Conservation (phyloP, 2,329 filamentous ascomycete species). For the Zopfia rhizophila region DNA sequence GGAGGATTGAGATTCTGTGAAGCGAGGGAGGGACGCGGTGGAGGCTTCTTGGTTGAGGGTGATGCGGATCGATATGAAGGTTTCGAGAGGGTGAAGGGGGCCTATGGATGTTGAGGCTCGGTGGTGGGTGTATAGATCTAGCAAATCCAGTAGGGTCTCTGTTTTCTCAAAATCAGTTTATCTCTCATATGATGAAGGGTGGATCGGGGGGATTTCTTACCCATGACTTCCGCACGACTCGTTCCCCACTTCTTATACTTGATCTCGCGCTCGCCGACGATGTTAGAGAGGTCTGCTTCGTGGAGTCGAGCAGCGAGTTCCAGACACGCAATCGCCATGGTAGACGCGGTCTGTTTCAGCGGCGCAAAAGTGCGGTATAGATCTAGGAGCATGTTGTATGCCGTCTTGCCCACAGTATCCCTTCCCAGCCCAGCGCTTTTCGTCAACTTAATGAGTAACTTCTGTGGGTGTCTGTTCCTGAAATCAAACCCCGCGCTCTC, state of each 20-base stretch:
- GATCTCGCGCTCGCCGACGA: slow-evolving; percentile 54
- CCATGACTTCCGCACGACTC: slow-evolving; percentile 59
- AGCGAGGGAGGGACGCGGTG: slow-evolving; percentile 68
- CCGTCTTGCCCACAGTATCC: slow-evolving; percentile 69
- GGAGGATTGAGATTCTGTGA: slow-evolving; percentile 56
- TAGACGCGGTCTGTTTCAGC: slow-evolving; percentile 87
- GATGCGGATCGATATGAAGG: slow-evolving; percentile 88
- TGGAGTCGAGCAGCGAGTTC: slow-evolving; percentile 81
- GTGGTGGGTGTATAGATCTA: slow-evolving; percentile 93
- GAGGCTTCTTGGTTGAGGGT: slow-evolving; percentile 84
- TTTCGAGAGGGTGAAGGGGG: slow-evolving; percentile 74
- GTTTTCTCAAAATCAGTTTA: slow-evolving; percentile 42
- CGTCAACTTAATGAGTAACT: slow-evolving; percentile 82
- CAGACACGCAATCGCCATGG: slow-evolving; percentile 82
- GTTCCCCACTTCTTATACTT: slow-evolving; percentile 60
- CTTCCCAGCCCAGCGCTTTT: slow-evolving; percentile 67
- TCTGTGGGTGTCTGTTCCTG: slow-evolving; percentile 86
- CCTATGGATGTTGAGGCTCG: slow-evolving; percentile 79
- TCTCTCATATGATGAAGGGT: neutral
- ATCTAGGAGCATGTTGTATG: slow-evolving; percentile 87
- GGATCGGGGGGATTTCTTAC: slow-evolving; percentile 24
- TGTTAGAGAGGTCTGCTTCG: slow-evolving; percentile 64
- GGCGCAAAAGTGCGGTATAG: slow-evolving; percentile 93
- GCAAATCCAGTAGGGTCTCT: slow-evolving; percentile 88
- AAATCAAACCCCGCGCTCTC: slow-evolving; percentile 96